Base-by-base conservation (phyloP, 2,329 filamentous ascomycete genomes). In the Fusarium sp. region DNA sequence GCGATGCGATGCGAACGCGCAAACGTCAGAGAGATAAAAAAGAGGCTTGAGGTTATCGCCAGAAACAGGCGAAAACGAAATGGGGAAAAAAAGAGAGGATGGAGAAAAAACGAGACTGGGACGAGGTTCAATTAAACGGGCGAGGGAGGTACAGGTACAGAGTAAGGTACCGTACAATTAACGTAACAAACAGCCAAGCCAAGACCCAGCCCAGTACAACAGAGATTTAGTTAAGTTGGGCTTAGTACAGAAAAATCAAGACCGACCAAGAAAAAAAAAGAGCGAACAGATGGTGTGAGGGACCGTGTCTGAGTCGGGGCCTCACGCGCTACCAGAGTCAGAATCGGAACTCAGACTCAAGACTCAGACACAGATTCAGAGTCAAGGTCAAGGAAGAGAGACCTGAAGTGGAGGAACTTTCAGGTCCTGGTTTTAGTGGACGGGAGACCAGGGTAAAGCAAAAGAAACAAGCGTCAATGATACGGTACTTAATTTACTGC, bases 271-370 rank as follows among this genome's bases (percentile, higher is more conserved):
- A 32, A 32, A 32, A 48, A 22, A 51, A 52, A 52, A 51, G 47
- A 61, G 41, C 43, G 29, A 56, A n/a, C 61, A 47, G 48, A 73
- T 73, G 72, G 71, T 60, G 65, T 69, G 70, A 71, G 69, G 61
- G 61, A 67, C 64, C 68, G 70, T 66, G 58, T 74, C 68, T 72
- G 70, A 74, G 70, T 75, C 70, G 72, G 72, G 66, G 68, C 68
- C 70, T 70, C 57, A 55, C 57, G 70, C 68, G 67, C 67, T 70
- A 66, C 51, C 34, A 65, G 54, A 56, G 58, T 63, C 58, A 63
- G 57, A 60, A 27, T 56, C 49, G 16, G 34, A 47, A 47, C 29
- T 45, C 20, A 32, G 52, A 30, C 30, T 49, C 22, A n/a, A n/a
- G 30, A 25, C 20, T 32, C 22, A 47, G 29, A 48, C 18, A 18